Percentiles rank a stretch among this genome's conserved stretches.
These are phyloP conservation scores for Phytophthora pistaciae DNA, from an alignment of 352 stramenopile species.

Conservation along the genomic window DNA sequence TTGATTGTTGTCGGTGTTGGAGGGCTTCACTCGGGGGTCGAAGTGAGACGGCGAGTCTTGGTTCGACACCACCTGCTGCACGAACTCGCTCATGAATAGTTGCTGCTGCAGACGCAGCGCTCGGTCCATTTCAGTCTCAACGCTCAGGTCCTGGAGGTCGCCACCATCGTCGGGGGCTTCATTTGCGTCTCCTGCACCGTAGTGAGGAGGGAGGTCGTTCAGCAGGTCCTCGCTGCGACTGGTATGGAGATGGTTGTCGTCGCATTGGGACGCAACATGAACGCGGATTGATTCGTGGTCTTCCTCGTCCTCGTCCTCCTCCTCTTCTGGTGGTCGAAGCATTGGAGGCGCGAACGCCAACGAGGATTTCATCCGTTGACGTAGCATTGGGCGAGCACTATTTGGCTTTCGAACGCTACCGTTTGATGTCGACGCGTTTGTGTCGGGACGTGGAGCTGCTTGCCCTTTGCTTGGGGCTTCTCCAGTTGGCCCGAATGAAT, in stretches of 20 bases:
- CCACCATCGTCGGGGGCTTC: constrained; percentile 10
- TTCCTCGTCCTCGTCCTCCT: not conserved
- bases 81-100: constrained; percentile 63
- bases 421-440: constrained; percentile 2
- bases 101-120: constrained; percentile 62
- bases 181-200: constrained; percentile 19
- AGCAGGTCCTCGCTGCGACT: not conserved
- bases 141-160: not conserved
- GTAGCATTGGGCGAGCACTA: constrained; percentile 1
- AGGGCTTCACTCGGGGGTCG: constrained; percentile 10
- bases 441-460: not conserved
- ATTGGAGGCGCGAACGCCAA: constrained; percentile 25
- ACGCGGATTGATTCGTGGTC: constrained; percentile 3
- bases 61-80: constrained; percentile 54
- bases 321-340: not conserved
- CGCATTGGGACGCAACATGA: constrained; percentile 16
- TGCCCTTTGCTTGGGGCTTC: not conserved
- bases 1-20: not conserved
- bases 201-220: constrained; percentile 10
- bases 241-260: not conserved
- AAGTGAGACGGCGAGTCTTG: constrained; percentile 21
- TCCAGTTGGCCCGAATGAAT: constrained; percentile 44
- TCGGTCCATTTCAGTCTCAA: constrained; percentile 28
- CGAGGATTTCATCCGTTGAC: constrained; percentile 34
- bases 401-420: constrained; percentile 6